phyloP scores from a whole-genome alignment of 108 stramenopile species.

The Cylindrotheca fusiformis region DNA sequence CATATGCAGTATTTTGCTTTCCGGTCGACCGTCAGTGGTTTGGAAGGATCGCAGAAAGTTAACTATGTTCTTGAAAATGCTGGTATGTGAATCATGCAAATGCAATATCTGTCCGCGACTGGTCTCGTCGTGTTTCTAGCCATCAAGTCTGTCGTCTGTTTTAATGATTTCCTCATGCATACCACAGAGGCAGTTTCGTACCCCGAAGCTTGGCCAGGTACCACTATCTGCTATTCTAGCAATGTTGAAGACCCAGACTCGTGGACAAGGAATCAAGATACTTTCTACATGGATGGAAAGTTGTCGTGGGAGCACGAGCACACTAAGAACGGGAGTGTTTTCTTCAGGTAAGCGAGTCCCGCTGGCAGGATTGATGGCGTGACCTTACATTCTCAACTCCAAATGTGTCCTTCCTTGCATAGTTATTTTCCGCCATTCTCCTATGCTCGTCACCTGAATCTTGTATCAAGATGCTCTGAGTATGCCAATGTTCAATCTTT shows the following conservation, averaged over 20 bases:
- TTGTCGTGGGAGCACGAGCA: conserved; percentile 64
- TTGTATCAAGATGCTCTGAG: conserved; percentile 53
- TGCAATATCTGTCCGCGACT: too few species aligned
- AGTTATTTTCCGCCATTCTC: conserved; percentile 75
- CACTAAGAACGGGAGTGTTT: conserved; percentile 34
- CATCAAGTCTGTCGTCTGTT: too few species aligned
- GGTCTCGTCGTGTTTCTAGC: too few species aligned
- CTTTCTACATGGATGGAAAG: conserved; percentile 57
- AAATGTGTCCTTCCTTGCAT: too few species aligned
- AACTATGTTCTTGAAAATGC: conserved; percentile 72
- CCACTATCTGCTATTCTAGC: conserved; percentile 59
- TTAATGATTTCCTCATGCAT: too few species aligned
- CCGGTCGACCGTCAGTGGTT: conserved; percentile 33
- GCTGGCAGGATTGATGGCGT: too few species aligned
- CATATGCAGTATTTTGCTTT: conserved; percentile 81
- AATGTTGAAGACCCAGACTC: conserved; percentile 49
- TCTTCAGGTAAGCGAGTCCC: conserved; percentile 36
- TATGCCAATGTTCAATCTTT: conserved; percentile 46
- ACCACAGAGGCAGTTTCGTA: conserved; percentile 38
- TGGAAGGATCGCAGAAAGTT: conserved; percentile 26
- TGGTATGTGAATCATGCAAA: background rate
- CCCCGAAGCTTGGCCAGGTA: conserved; percentile 68
- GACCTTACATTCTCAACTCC: too few species aligned
- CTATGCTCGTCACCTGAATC: conserved; percentile 66
- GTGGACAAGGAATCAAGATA: conserved; percentile 57